phyloP scores from a whole-genome alignment of 352 stramenopile species.

The Phytophthora syringae region DNA sequence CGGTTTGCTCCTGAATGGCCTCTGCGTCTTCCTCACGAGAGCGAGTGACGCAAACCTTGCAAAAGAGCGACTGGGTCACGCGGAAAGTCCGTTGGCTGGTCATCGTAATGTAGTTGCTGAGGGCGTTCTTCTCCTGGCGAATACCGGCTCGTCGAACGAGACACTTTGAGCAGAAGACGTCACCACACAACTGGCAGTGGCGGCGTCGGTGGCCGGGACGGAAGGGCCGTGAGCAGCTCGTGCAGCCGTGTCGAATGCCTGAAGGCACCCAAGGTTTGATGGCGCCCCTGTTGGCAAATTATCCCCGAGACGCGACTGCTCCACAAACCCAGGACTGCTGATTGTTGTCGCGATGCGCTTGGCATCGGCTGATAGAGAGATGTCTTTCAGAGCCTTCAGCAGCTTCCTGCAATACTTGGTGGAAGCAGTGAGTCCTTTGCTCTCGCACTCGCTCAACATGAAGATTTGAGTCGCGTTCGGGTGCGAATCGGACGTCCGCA shows the following conservation, averaged over 20 bases:
- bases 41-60: slow-evolving; percentile 59
- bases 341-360: slow-evolving; percentile 66
- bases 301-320: slow-evolving; percentile 40
- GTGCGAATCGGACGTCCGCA: slow-evolving; percentile 40
- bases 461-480: slow-evolving; percentile 58
- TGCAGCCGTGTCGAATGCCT: slow-evolving; percentile 49
- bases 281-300: slow-evolving; percentile 39
- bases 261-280: slow-evolving; percentile 64
- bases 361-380: slow-evolving; percentile 59
- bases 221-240: slow-evolving; percentile 68
- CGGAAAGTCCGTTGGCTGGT: slow-evolving; percentile 54
- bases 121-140: slow-evolving; percentile 30
- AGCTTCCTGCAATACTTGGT: slow-evolving; percentile 64
- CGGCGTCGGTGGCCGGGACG: slow-evolving; percentile 58
- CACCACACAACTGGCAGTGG: slow-evolving; percentile 77
- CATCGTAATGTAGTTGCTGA: slow-evolving; percentile 19
- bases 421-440: slow-evolving; percentile 48
- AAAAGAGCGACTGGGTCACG: slow-evolving; percentile 64
- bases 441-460: slow-evolving; percentile 57
- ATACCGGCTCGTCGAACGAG: slow-evolving; percentile 57
- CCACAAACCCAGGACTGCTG: slow-evolving; percentile 32
- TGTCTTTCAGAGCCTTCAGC: slow-evolving; percentile 50
- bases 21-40: slow-evolving; percentile 47
- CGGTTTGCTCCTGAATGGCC: slow-evolving; percentile 19
- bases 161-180: slow-evolving; percentile 81